Base-by-base conservation (phyloP, 495 filamentous ascomycete species). In the Hyaloscypha finlandica region DNA sequence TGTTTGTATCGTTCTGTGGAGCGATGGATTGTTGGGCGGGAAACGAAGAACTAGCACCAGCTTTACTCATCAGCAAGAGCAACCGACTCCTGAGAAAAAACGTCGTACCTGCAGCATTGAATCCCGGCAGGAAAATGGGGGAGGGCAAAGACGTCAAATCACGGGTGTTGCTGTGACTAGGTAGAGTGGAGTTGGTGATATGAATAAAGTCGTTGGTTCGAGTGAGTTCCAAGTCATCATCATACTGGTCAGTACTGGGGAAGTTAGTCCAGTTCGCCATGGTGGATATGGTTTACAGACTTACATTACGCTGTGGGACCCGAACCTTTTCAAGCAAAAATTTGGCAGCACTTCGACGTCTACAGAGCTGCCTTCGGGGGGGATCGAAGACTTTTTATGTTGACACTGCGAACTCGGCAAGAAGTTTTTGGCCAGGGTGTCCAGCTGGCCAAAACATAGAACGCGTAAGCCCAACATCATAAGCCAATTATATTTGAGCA, bases 181-280 rank as follows among this genome's bases (percentile, higher is more conserved):
- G 59, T 51, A 62, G 58, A 53, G 25, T 62, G 19, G 32, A 32
- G 14, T 61, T n/a, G 39, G 29, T 2, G 35, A 6, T 16, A 30
- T 67, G 57, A 25, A 3, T 37, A 30, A 33, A 58, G 25, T 55
- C 8, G 31, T 29, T 61, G 29, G 5, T 25, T 19, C 52, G 56
- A 51, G 12, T 16, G 29, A 33, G 30, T 56, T 56, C 19, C 35
- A 33, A 58, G 14, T 65, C 31, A n/a, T 45, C 14, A 32, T 59
- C 25, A 65, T 33, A 32, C 14, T 25, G 25, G 35, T 29, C 25
- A 3, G 31, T 22, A 22, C 33, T 25, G 32, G 29, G 3, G 30
- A 65, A 65, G 63, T 65, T 31, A 65, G 63, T 48, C 37, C 42
- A 31, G 20, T 59, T 51, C n/a, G 2, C 63, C 65, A 67, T 67